Evolutionary conservation across 2,329 filamentous ascomycete species (phyloP), one percentile per base, ranked within the genome.

Genomic region (Colletotrichum theobromicola): DNA sequence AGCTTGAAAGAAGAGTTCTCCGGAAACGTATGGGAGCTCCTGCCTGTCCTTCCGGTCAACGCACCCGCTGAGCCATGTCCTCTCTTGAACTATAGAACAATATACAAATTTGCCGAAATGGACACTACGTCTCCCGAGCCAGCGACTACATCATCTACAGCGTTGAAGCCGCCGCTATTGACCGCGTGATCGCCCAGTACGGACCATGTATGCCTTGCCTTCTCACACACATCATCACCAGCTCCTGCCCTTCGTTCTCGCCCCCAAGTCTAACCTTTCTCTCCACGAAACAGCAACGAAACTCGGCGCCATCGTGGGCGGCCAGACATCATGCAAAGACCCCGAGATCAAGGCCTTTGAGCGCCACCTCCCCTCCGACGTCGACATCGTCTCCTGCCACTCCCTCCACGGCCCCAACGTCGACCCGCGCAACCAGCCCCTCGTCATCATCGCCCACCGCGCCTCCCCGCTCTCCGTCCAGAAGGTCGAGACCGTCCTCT

Each of bases 61-160:
- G 24, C 67, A 60, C 73, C 58, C 60, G 73, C 73, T 75, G 73
- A 75, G 73, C 50, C 57, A 10, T 74, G 72, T 62, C 42, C 32
- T 62, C 37, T 73, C 64, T 28, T 76, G 69, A 72, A 77, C 79
- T 60, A 80, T 83, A 86, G 96, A 93, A 90, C 82, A 92, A 93
- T 88, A 89, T 99, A 88, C 93, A 94, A 85, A 97, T 99, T 81
- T 92, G 96, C 83, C 93, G 92, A 84, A 98, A 98, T 90, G 97
- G 97, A 80, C 96, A 98, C 87, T 90, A 96, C 84, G 97, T 99
- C 80, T 98, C 97, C 79, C 93, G 97, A 86, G 93, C 93, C 85
- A 98, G 96, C 93, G 96, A 98, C 89, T 98, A 96, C 85, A 98
- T 98, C 86, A 95, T 99, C 83, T 99, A 99, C 90, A 98, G 94